A percentile compares a stretch with the other conserved stretches of the same genome.
phyloP scores from a whole-genome alignment of 2,329 filamentous ascomycete genomes.

The Hyphodiscus sp. region DNA sequence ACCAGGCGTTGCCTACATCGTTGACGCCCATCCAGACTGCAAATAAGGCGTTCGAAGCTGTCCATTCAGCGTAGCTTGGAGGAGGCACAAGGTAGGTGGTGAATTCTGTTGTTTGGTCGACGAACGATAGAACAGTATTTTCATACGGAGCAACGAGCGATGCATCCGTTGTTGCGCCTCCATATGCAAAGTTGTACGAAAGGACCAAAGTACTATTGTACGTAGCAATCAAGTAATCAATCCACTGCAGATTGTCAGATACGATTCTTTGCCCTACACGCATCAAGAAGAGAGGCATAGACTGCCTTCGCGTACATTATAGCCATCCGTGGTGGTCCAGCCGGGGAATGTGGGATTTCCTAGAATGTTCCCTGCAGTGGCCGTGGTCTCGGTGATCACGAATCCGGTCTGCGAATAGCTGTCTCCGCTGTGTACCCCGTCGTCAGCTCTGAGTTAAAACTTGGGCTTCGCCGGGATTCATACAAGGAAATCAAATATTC shows the following conservation, averaged over 20 bases:
- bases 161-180: constrained; percentile 30
- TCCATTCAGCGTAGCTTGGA: constrained; percentile 34
- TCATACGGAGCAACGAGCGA: constrained; percentile 23
- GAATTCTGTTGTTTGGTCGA: constrained; percentile 34
- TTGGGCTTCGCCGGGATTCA: background rate
- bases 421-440: constrained; percentile 24
- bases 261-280: background rate
- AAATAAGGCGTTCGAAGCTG: constrained; percentile 35
- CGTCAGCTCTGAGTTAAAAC: background rate
- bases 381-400: constrained; percentile 24
- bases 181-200: constrained; percentile 43
- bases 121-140: constrained; percentile 26
- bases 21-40: constrained; percentile 48
- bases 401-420: constrained; percentile 31
- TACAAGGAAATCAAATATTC: background rate
- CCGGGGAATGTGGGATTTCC: constrained; percentile 30
- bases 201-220: constrained; percentile 37
- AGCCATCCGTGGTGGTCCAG: constrained; percentile 32
- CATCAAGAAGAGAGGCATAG: constrained; percentile 15
- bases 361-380: constrained; percentile 25
- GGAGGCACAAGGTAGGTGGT: constrained; percentile 29
- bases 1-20: constrained; percentile 43
- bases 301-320: constrained; percentile 32
- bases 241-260: constrained; percentile 30
- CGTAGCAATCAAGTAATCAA: constrained; percentile 36